Evolutionary conservation across 352 stramenopile species (phyloP), one percentile per base, ranked within the genome.

Genomic region (Phytophthora capsici): DNA sequence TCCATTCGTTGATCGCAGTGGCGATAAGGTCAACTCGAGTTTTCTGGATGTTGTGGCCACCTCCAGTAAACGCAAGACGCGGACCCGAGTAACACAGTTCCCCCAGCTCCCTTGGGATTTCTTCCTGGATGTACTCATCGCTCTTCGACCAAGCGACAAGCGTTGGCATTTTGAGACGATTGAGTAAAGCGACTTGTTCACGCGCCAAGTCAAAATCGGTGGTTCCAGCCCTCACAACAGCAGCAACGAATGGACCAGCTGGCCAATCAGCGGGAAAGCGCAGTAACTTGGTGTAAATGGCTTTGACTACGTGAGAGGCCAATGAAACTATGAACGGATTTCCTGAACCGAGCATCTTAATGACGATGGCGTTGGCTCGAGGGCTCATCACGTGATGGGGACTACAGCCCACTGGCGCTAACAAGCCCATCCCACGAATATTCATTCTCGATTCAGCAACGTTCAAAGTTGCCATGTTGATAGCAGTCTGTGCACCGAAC

Each of bases 41-140:
- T 67, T 88, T 88, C 55, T 88, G 74, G 38, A 86, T 75, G 49
- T 88, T 86, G 63, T 86, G 78, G 0, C 78, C 76, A 19, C 71
- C 78, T 6, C 56, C 70, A 10, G 44, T 37, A 37, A 84, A 86
- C 8, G 55, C 71, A 14, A 86, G 58, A 22, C 71, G 67, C 4
- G 69, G 54, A 3, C 70, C 75, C 23, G 49, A 26, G 14, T 63
- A 65, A 6, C 73, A 75, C 4, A 69, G 12, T 1, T 17, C 7
- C 4, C 34, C 63, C 0, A 88, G 64, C 36, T 88, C 73, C 23
- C 28, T 36, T 6, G 69, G 62, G 47, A 86, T 68, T 30, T 68
- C 63, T n/a, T 66, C 43, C 45, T 86, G 63, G 40, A 88, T 78
- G 30, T 77, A 75, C 48, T 73, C 63, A 45, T 88, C 77, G 23